These are phyloP conservation scores for Aspergillus sergii DNA, from an alignment of 2,329 filamentous ascomycete species.

Conservation along the genomic window DNA sequence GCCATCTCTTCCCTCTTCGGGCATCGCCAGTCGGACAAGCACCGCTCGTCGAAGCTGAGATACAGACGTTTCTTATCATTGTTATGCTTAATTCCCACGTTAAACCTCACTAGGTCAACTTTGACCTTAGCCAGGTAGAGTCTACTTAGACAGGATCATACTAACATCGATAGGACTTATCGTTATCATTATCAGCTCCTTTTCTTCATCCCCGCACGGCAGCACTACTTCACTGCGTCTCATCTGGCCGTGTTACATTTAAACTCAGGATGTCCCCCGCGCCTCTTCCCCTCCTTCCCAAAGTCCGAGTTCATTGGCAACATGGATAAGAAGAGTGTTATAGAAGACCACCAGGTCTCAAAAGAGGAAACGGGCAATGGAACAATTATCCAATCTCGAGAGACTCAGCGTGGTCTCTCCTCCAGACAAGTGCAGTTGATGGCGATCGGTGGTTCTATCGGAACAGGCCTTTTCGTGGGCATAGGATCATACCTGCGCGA, in stretches of 20 bases:
- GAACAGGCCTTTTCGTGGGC: conserved; percentile 39
- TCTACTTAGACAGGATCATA: neutral
- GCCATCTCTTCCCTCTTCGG: conserved; percentile 10
- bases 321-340: conserved; percentile 27
- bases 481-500: conserved; percentile 37
- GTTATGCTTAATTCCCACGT: conserved; percentile 5
- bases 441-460: conserved; percentile 44
- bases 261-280: neutral
- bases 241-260: neutral
- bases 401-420: conserved; percentile 39
- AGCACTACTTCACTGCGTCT: neutral
- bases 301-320: neutral
- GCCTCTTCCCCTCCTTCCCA: neutral
- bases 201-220: neutral
- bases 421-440: conserved; percentile 46
- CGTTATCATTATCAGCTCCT: neutral
- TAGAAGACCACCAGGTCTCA: conserved; percentile 12
- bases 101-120: neutral
- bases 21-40: neutral
- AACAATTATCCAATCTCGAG: conserved; percentile 15
- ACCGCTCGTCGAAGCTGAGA: neutral
- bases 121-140: neutral
- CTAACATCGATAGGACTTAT: neutral
- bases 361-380: conserved; percentile 20
- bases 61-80: conserved; percentile 1